Percentiles rank a stretch among this genome's conserved stretches.
phyloP scores from a whole-genome alignment of 2,329 filamentous ascomycete genomes.

The Triangularia setosa region DNA sequence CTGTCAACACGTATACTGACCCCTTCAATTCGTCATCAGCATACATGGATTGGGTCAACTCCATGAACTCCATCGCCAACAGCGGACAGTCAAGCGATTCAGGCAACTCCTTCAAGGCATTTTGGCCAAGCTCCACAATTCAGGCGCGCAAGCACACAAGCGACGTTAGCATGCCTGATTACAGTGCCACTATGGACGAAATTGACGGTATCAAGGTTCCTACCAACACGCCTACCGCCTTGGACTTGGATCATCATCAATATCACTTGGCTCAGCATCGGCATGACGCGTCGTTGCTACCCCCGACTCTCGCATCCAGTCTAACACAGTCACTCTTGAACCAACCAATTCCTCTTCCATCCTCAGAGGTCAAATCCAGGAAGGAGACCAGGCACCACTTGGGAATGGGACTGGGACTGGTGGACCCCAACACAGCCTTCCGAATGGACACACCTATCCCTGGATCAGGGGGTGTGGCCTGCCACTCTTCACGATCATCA shows the following conservation, averaged over 20 bases:
- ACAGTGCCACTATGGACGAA: constrained; percentile 13
- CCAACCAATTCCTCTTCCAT: constrained; percentile 40
- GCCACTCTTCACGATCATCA: not conserved
- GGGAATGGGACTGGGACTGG: constrained; percentile 18
- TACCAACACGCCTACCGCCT: constrained; percentile 40
- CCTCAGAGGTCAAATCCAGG: constrained; percentile 39
- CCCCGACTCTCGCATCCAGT: constrained; percentile 39
- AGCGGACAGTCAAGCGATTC: constrained; percentile 3
- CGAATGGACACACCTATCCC: constrained; percentile 3
- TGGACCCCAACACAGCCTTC: constrained; percentile 17
- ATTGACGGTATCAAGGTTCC: constrained; percentile 34
- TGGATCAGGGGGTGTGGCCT: not conserved
- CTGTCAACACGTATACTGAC: constrained; percentile 25
- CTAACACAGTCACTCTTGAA: constrained; percentile 47
- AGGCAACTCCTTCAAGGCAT: not conserved
- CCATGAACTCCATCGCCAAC: constrained; percentile 14
- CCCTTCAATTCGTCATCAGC: constrained; percentile 26
- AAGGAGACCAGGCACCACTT: constrained; percentile 39
- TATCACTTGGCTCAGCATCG: constrained; percentile 4
- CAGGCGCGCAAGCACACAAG: constrained; percentile 28
- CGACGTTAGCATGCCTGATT: constrained; percentile 44
- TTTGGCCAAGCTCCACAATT: not conserved
- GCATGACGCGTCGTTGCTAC: constrained; percentile 27
- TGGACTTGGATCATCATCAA: constrained; percentile 8
- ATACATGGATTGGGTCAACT: constrained; percentile 27